Evolutionary conservation across 306 rosid genomes (phyloP), one percentile per base, ranked within the genome.

Genomic region (Phaseolus lunatus): DNA sequence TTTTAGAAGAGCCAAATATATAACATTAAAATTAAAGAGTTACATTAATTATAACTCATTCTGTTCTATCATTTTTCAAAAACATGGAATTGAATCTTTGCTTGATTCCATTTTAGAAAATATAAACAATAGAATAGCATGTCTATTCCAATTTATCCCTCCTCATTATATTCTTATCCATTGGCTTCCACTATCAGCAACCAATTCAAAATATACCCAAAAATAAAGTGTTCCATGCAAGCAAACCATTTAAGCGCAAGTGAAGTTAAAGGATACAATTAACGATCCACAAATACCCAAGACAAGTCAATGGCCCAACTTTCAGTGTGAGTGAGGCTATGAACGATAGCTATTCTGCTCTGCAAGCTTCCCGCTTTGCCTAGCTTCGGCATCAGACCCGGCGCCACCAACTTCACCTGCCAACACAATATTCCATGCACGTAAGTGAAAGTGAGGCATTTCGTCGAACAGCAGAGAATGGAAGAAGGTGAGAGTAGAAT

Each of bases 261-360:
- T 18, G 5, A 26, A 59, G 22, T 59, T 58, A 26, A 58, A 58
- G 39, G 19, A 35, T 57, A 23, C 19, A 13, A 5, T 58, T 12
- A 26, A 18, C 10, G 26, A 59, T 59, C 66, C 20, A 26, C 20
- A 59, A 27, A 65, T 85, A 93, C 98, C 98, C 97, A 94, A 56
- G 97, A 94, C 85, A 94, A 78, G 68, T 94, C 98, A 29, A 90
- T 83, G 24, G 98, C 98, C 98, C 97, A 94, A 78, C 98, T 93
- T 81, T 93, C 98, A 24, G 84, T 93, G 77, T 91, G 98, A 63
- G 88, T 83, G 57, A 91, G 93, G 78, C 98, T 91, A 75, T 91
- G 98, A 43, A 93, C 89, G 41, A 93, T 90, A 80, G 96, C 93
- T 80, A 82, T 87, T 78, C 98, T 82, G 73, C 98, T 93, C 86